Evolutionary conservation across 2,329 filamentous ascomycete genomes (phyloP).

Genomic region (Beauveria brongniartii): DNA sequence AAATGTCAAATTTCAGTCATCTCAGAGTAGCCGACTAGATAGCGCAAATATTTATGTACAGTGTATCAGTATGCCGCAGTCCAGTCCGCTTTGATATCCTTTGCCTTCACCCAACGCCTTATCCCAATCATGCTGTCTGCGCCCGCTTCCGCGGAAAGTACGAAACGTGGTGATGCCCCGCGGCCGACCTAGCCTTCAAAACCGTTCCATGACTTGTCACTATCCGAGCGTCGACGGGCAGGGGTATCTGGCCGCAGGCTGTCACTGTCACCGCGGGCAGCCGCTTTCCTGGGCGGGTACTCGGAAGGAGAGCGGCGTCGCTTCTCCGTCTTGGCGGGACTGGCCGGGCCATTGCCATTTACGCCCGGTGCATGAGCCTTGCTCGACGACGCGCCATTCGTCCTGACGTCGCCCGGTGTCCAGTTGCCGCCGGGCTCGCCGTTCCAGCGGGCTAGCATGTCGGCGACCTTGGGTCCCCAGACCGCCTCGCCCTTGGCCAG

Average conservation of each 20-base stretch:
- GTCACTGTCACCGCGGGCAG: slow-evolving; percentile 13
- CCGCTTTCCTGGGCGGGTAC: slow-evolving; percentile 23
- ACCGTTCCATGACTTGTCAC: slow-evolving; percentile 35
- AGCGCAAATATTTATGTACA: not conserved
- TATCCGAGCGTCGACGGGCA: slow-evolving; percentile 23
- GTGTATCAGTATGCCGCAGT: not conserved
- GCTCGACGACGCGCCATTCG: slow-evolving; percentile 13
- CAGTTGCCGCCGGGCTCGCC: slow-evolving; percentile 22
- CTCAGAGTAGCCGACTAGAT: not conserved
- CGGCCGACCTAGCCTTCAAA: slow-evolving; percentile 26
- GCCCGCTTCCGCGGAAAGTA: not conserved
- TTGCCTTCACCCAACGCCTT: not conserved
- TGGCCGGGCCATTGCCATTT: slow-evolving; percentile 9
- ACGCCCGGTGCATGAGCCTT: slow-evolving; percentile 3
- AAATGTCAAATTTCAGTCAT: not conserved
- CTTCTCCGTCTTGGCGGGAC: slow-evolving; percentile 19
- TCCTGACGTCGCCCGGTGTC: slow-evolving; percentile 15
- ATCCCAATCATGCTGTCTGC: not conserved
- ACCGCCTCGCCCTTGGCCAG: slow-evolving; percentile 67
- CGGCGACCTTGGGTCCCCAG: slow-evolving; percentile 68
- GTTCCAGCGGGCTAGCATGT: slow-evolving; percentile 39
- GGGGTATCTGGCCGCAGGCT: slow-evolving; percentile 12
- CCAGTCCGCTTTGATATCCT: not conserved
- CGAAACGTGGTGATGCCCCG: not conserved
- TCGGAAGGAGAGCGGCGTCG: slow-evolving; percentile 22